Evolutionary conservation across 768 basidiomycete genomes (phyloP), one percentile per base, ranked within the genome.

Genomic region (Boletellus ananas): DNA sequence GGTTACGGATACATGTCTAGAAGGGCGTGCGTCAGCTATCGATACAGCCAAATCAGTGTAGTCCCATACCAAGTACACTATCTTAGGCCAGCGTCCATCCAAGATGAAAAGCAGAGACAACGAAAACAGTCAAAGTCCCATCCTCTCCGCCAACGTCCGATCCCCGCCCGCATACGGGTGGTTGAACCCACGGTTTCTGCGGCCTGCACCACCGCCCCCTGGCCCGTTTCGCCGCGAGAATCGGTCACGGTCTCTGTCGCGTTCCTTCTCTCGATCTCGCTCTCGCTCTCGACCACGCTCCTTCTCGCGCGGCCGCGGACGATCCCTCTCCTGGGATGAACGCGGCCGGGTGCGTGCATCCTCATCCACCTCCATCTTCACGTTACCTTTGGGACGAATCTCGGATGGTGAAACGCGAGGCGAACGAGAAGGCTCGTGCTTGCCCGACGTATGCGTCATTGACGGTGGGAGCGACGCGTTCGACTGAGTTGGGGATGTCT

Each of bases 131-230:
- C 70, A 87, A 37, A 89, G 76, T 67, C 89, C 89, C 84, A 91
- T 79, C 62, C 89, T 74, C 70, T 90, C 87, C 67, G 84, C 85
- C 74, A 91, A 82, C 75, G 89, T 87, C 79, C 88, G 87, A 74
- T 87, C 84, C 39, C 73, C 73, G 55, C 64, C 56, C 40, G 61
- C 55, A 34, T 70, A 70, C 27, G 64, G 49, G 34, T 68, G 68
- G 40, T 72, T 68, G 55, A 70, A 70, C 51, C 66, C 66, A 50
- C 63, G 72, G 48, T 59, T 60, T 64, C 74, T 65, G 61, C 74
- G 64, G 43, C 70, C 60, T 8, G 61, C 63, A 2, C 72, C 60
- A 38, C 74, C 68, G 1, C 71, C 65, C 51, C 72, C 72, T 42
- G 67, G 66, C 20, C 75, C 78, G 57, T 79, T 80, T 23, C 72